Evolutionary conservation across 129 eudicot species (phyloP), one percentile per base, ranked within the genome.

Genomic region (Pseudognaphalium luteoalbum): DNA sequence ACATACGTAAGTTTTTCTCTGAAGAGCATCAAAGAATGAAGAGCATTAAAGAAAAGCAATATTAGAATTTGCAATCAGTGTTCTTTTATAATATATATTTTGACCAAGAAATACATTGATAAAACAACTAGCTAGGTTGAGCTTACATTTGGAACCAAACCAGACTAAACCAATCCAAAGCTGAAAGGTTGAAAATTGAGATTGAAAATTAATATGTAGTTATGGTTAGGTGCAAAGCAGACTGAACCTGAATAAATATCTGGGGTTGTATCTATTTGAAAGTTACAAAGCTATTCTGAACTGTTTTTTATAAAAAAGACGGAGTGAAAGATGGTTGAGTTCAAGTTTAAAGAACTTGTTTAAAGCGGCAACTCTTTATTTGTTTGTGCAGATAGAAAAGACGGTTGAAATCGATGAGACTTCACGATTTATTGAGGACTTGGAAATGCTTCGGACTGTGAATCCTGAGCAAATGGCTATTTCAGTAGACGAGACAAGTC

Each of bases 361-460:
- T 33, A 39, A 17, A 35, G 61, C 19, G 10, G 10, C 14, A 17
- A 32, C 15, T 52, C 30, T 19, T 41, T 37, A 28, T 12, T 19
- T 35, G 4, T 71, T 7, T 22, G 7, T 60, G 68, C 71, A 90
- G 96, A 88, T 92, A 66, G 98, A 92, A 65, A 90, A 90, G 79
- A 92, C 98, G 0, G 97, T 91, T 71, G 99, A 94, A 29, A 94
- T 94, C 12, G 87, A 90, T 34, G 99, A 85, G 81, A 91, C 81
- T 16, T 82, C 89, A 6, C 87, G 85, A 71, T 91, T 91, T 72
- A 83, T 94, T 32, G 87, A 94, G 74, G 97, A 94, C 78, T 72
- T 94, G 61, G 98, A 91, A 60, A 85, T 91, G 97, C 81, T 94
- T 5, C 84, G 89, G 62, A 72, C 87, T 2, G 88, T 73, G 35